Conservation (phyloP, 2,329 filamentous ascomycete genomes). For the Diaporthe humulicola region DNA sequence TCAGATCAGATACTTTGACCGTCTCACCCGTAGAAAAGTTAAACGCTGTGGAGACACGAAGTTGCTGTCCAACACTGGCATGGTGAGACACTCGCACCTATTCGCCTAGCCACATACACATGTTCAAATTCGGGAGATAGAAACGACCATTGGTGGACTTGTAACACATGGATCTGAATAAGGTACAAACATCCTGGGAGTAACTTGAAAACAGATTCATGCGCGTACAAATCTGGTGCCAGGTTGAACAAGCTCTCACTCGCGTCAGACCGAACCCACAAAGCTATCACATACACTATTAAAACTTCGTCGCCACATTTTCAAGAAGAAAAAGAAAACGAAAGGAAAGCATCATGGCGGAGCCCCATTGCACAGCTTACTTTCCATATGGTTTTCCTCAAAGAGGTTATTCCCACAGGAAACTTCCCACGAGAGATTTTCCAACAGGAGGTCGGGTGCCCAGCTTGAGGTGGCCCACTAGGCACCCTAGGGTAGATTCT, state of each 20-base stretch:
- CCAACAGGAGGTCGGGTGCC: too few relatives aligned
- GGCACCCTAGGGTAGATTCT: too few relatives aligned
- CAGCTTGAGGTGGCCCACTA: too few relatives aligned
- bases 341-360: too few relatives aligned
- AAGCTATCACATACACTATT: too few relatives aligned
- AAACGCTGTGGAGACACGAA: not conserved
- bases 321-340: too few relatives aligned
- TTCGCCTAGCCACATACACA: not conserved
- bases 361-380: too few relatives aligned
- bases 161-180: not conserved
- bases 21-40: not conserved
- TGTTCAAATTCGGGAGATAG: not conserved
- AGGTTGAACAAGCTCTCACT: not conserved
- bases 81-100: not conserved
- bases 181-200: not conserved
- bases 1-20: not conserved
- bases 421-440: too few relatives aligned
- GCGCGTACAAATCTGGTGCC: conserved; percentile 1
- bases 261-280: not conserved
- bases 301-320: too few relatives aligned
- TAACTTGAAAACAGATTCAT: not conserved
- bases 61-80: not conserved
- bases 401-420: too few relatives aligned
- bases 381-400: too few relatives aligned
- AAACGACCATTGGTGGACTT: not conserved